Conservation (phyloP, 78 protist species). For the Dictyostelium citrinum region DNA sequence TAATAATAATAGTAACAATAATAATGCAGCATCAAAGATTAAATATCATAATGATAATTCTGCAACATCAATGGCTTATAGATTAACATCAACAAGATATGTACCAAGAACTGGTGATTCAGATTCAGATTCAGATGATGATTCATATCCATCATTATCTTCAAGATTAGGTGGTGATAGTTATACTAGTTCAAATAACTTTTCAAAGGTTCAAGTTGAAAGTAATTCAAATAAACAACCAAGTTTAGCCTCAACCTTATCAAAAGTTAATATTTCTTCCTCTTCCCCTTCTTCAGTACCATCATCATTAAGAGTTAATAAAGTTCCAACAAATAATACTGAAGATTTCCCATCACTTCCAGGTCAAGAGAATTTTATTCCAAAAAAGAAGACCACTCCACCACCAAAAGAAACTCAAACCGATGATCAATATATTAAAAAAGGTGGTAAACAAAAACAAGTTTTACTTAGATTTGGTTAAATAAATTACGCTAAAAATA, state of each 20-base stretch:
- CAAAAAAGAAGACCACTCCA: not conserved
- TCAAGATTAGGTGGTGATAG: not conserved
- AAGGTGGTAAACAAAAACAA: slow-evolving; percentile 43
- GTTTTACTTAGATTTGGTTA: slow-evolving; percentile 36
- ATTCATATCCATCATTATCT: slow-evolving; percentile 8
- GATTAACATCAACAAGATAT: not conserved
- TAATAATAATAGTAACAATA: not conserved
- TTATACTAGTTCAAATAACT: not conserved
- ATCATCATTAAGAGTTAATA: not conserved
- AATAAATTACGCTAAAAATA: not conserved
- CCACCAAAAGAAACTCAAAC: not conserved
- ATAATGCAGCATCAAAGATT: not conserved
- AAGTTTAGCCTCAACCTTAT: not conserved
- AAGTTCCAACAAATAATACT: not conserved
- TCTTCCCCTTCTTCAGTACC: not conserved
- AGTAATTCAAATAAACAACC: not conserved
- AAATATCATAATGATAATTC: not conserved
- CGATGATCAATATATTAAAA: not conserved
- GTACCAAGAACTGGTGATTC: not conserved
- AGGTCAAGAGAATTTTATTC: not conserved
- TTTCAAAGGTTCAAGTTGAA: slow-evolving; percentile 20
- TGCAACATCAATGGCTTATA: not conserved
- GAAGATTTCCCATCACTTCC: slow-evolving; percentile 71
- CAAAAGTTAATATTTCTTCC: not conserved
- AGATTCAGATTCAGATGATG: slow-evolving; percentile 19